Evolutionary conservation across 768 basidiomycete genomes (phyloP), one percentile per base, ranked within the genome.

Genomic region (Pleurotus eryngii): DNA sequence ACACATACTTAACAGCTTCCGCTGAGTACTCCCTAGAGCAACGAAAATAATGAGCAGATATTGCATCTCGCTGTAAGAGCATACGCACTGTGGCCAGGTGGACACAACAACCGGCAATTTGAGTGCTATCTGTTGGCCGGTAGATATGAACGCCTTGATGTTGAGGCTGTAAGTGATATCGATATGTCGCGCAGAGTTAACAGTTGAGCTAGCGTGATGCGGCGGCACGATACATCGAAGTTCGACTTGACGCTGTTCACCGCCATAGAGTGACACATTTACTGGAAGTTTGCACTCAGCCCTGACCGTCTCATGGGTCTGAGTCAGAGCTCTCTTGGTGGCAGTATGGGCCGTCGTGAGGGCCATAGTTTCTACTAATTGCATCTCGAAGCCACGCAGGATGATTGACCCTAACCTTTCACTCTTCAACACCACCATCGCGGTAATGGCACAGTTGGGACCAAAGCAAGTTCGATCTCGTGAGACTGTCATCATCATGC

Each of bases 321-420:
- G 80, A 0, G 89, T 83, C 1, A 80, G 80, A 18, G 73, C 80
- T 64, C 83, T 86, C 68, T 83, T 88, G 38, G 80, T 77, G 14
- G 76, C 63, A 18, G 74, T 67, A 55, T 82, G 81, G 0, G 82
- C 76, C 5, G 86, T 82, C 0, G 84, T 81, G n/a, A 83, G 83
- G 64, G 87, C 90, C 14, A 89, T 83, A 2, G 86, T 88, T 68
- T 97, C 94, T 62, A 81, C 83, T 35, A 97, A 75, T 3, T 81
- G 80, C 61, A 94, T 83, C 67, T 95, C 92, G 66, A 92, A 94
- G 4, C 90, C 89, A 38, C 91, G 88, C 3, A 96, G 76, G 49
- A 89, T 81, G 59, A 88, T 81, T 11, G 88, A 84, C 39, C 85
- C 78, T 3, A 86, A 66, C 53, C 76, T 79, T 59, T 91, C 87